phyloP scores from a whole-genome alignment of 1,284 basidiomycete species.

The Testicularia cyperi region DNA sequence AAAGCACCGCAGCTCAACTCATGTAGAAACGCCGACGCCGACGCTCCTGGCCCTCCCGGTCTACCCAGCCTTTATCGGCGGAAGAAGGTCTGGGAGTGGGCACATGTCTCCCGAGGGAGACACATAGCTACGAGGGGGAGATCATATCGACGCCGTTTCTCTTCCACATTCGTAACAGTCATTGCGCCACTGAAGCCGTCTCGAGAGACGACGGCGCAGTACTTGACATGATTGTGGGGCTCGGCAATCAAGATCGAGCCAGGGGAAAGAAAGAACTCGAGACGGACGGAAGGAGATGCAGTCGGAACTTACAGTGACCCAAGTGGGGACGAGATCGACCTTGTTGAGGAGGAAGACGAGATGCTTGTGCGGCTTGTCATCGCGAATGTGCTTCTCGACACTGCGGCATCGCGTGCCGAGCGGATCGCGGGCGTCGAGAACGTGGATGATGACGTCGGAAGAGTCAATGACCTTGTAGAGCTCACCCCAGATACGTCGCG shows the following conservation, averaged over 20 bases:
- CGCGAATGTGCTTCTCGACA: conserved; percentile 87
- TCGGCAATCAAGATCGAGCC: conserved; percentile 9
- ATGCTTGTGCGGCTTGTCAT: conserved; percentile 97
- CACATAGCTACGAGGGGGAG: conserved; percentile 61
- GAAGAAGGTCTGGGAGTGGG: conserved; percentile 55
- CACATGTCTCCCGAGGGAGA: conserved; percentile 58
- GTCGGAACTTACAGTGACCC: conserved; percentile 82
- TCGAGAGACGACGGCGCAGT: conserved; percentile 35
- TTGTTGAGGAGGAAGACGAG: conserved; percentile 97
- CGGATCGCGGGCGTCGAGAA: conserved; percentile 94
- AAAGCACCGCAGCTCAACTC: conserved; percentile 52
- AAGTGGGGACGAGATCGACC: conserved; percentile 95
- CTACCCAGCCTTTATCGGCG: conserved; percentile 58
- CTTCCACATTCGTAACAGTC: conserved; percentile 70
- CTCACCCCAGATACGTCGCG: conserved; percentile 84
- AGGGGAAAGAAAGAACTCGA: conserved; percentile 3
- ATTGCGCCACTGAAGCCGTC: conserved; percentile 46
- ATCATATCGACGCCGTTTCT: conserved; percentile 63
- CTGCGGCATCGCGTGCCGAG: conserved; percentile 95
- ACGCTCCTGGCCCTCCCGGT: conserved; percentile 50
- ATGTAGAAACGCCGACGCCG: conserved; percentile 46
- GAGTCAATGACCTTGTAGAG: conserved; percentile 99
- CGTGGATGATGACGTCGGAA: conserved; percentile 92
- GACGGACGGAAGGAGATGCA: neutral
- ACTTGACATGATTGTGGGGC: conserved; percentile 60